Conservation (phyloP, 2,329 filamentous ascomycete genomes). For the Apiospora saccharicola region DNA sequence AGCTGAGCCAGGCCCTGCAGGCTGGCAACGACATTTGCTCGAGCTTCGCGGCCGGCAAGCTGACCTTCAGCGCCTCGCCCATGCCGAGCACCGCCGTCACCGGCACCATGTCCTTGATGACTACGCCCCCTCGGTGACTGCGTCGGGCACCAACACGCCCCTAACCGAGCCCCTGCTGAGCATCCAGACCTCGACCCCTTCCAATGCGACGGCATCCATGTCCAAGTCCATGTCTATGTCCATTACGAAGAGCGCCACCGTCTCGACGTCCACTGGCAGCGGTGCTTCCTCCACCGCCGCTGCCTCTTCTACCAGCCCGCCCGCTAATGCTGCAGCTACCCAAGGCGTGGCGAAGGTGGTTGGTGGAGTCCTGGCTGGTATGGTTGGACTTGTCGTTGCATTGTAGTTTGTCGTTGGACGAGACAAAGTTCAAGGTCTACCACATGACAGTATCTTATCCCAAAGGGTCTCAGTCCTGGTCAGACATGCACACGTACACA, state of each 20-base stretch:
- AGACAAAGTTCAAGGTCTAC: too few relatives aligned
- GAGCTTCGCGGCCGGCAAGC: conserved; percentile 17
- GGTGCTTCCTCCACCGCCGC: neutral
- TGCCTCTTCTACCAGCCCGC: conserved; percentile 2
- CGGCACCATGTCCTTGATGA: neutral
- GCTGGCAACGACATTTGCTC: conserved; percentile 16
- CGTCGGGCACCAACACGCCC: neutral
- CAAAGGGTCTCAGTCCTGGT: neutral
- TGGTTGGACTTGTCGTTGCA: neutral
- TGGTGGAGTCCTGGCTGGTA: neutral
- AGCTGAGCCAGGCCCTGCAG: conserved; percentile 13
- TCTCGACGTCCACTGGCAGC: neutral
- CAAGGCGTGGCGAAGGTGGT: neutral
- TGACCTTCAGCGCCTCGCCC: conserved; percentile 8
- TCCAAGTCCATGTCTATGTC: neutral
- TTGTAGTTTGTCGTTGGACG: conserved; percentile 13
- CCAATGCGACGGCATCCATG: conserved; percentile 2
- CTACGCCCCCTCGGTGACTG: neutral
- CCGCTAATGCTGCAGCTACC: neutral
- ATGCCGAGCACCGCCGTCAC: conserved; percentile 1
- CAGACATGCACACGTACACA: neutral
- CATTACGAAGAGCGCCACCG: neutral
- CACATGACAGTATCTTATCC: neutral
- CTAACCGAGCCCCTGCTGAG: neutral
- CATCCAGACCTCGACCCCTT: conserved; percentile 18